phyloP scores from a whole-genome alignment of 306 rosid genomes.

The Purshia tridentata region DNA sequence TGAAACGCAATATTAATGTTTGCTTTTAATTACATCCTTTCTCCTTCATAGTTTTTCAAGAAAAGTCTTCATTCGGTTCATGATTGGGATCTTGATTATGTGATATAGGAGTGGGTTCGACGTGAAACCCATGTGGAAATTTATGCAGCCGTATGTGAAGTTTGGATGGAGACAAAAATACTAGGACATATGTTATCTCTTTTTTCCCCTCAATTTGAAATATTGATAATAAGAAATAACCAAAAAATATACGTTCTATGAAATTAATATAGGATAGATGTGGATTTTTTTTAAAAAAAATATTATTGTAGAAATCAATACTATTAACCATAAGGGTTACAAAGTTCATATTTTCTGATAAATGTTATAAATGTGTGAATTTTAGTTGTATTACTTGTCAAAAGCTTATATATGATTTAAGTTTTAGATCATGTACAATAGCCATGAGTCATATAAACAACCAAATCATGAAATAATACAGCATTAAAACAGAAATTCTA shows the following conservation, averaged over 20 bases:
- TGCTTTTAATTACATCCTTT: too few species aligned
- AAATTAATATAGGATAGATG: not conserved
- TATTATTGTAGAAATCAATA: too few species aligned
- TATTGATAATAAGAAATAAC: too few species aligned
- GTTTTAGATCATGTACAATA: not conserved
- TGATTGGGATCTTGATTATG: constrained; percentile 4
- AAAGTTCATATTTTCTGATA: not conserved
- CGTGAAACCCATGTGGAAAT: not conserved
- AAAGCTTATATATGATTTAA: not conserved
- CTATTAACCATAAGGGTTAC: too few species aligned
- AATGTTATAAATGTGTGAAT: too few species aligned
- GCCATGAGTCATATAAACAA: not conserved
- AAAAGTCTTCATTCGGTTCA: not conserved
- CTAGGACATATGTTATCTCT: not conserved
- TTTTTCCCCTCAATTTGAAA: not conserved
- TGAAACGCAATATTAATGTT: too few species aligned
- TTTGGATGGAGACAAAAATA: not conserved
- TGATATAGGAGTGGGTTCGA: not conserved
- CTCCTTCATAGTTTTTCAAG: too few species aligned
- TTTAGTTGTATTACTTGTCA: too few species aligned
- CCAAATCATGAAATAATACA: not conserved
- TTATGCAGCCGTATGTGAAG: not conserved
- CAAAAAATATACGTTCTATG: not conserved
- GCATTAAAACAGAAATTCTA: too few species aligned
- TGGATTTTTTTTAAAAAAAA: not conserved